These are phyloP conservation scores for Monosporozyma unispora DNA, from an alignment of 805 yeast genomes.

Conservation along the genomic window DNA sequence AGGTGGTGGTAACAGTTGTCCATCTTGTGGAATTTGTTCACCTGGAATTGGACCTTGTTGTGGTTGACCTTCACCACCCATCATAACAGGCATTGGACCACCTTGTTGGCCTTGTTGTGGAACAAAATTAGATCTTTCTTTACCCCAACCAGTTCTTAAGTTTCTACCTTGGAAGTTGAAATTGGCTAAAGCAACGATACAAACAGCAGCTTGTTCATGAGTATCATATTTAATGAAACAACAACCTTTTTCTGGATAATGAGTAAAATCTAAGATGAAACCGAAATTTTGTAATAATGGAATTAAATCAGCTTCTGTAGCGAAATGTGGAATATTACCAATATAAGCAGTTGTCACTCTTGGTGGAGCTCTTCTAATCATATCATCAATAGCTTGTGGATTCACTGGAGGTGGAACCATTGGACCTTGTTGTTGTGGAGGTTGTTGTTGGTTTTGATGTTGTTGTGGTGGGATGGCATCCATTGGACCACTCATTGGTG, in stretches of 20 bases:
- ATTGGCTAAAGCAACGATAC: conserved; percentile 70
- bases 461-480: conserved; percentile 5
- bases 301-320: conserved; percentile 62
- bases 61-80: conserved; percentile 5
- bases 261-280: conserved; percentile 68
- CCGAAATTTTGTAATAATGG: conserved; percentile 76
- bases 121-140: conserved; percentile 37
- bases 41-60: conserved; percentile 3
- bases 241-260: conserved; percentile 73
- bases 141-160: conserved; percentile 84
- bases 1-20: conserved; percentile 5
- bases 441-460: background rate
- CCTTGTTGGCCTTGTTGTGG: conserved; percentile 16
- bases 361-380: conserved; percentile 67
- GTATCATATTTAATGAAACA: conserved; percentile 83
- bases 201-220: conserved; percentile 83
- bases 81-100: conserved; percentile 8
- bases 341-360: conserved; percentile 66
- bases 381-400: conserved; percentile 59
- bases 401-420: conserved; percentile 28
- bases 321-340: conserved; percentile 74
- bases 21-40: conserved; percentile 6
- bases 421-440: conserved; percentile 13
- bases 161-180: conserved; percentile 67
- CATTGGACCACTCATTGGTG: background rate